These are phyloP conservation scores for Kurtzmaniella cleridarum DNA, from an alignment of 805 yeast species.

Conservation along the genomic window DNA sequence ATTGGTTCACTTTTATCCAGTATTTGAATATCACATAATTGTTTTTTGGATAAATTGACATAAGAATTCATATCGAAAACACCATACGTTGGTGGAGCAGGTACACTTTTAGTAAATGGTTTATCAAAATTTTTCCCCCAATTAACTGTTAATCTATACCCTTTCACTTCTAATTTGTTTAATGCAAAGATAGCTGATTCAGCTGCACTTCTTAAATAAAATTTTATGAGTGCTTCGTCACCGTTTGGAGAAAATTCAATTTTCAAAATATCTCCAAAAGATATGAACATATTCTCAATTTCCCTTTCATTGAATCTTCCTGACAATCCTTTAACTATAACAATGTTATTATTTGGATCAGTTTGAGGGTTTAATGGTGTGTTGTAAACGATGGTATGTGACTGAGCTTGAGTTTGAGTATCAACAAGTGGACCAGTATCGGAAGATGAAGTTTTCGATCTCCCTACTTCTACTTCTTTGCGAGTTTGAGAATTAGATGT, in stretches of 20 bases:
- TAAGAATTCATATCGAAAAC: conserved; percentile 5
- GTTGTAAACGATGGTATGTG: conserved; percentile 9
- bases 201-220: conserved; percentile 27
- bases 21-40: conserved; percentile 3
- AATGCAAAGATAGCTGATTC: conserved; percentile 30
- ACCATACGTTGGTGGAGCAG: conserved; percentile 17
- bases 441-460: not conserved
- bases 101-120: conserved; percentile 7
- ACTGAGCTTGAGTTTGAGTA: not conserved
- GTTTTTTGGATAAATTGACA: not conserved
- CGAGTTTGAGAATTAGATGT: conserved; percentile 3
- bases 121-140: conserved; percentile 23
- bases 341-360: conserved; percentile 78
- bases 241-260: conserved; percentile 16
- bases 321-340: conserved; percentile 63
- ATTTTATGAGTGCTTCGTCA: conserved; percentile 21
- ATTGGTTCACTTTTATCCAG: conserved; percentile 11
- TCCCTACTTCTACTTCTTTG: conserved; percentile 2
- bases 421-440: not conserved
- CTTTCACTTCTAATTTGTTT: conserved; percentile 26
- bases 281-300: conserved; percentile 51
- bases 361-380: conserved; percentile 61
- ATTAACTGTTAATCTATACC: conserved; percentile 19
- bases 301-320: conserved; percentile 56
- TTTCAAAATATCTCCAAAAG: conserved; percentile 51